A percentile compares a stretch with the other conserved stretches of the same genome.
Conservation (phyloP, 2,329 filamentous ascomycete species). For the Trichoderma polysporum region DNA sequence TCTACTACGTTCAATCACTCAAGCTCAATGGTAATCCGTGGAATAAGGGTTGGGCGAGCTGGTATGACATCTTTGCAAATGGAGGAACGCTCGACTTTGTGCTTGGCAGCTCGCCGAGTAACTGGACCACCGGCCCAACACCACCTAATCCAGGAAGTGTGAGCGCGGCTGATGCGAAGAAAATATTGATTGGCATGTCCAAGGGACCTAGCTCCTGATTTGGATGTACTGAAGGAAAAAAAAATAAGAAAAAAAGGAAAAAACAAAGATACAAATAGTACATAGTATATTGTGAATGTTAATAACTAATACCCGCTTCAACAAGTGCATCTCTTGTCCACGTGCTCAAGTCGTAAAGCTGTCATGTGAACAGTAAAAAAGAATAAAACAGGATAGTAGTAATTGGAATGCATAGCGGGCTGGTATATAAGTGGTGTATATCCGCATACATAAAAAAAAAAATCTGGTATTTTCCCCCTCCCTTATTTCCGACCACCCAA, state of each 20-base stretch:
- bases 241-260: neutral
- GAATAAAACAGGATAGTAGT: neutral
- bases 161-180: conserved; percentile 18
- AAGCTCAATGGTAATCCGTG: conserved; percentile 63
- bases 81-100: conserved; percentile 65
- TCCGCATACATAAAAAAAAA: conserved; percentile 15
- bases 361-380: neutral
- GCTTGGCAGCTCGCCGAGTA: conserved; percentile 51
- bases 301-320: neutral
- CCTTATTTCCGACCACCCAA: conserved; percentile 16
- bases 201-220: neutral
- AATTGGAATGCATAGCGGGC: neutral
- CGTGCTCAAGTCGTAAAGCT: neutral
- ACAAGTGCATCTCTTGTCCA: neutral
- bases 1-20: conserved; percentile 64
- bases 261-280: neutral
- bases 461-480: conserved; percentile 2
- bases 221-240: neutral
- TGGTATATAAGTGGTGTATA: conserved; percentile 6
- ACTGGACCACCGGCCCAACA: conserved; percentile 59
- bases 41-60: conserved; percentile 64
- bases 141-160: conserved; percentile 59
- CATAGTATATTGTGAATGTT: neutral
- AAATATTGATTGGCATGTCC: conserved; percentile 20
- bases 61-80: conserved; percentile 63